Conservation (phyloP, 2,329 filamentous ascomycete genomes). For the Ophiostoma perfectum region DNA sequence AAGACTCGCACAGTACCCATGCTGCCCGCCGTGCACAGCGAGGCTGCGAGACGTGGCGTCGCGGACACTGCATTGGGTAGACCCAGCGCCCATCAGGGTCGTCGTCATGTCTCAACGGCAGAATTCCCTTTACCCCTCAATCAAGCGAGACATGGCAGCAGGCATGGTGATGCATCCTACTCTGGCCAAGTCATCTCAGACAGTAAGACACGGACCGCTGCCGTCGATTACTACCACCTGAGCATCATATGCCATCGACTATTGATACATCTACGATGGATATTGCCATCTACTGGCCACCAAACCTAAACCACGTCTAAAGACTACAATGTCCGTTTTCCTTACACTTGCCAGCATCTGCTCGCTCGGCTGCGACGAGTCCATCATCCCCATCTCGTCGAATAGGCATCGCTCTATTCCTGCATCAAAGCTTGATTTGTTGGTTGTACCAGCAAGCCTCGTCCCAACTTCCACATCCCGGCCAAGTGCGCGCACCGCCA, state of each 20-base stretch:
- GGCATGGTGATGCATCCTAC: neutral
- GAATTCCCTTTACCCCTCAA: neutral
- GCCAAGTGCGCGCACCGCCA: conserved; percentile 5
- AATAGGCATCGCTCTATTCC: neutral
- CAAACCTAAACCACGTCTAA: too few relatives aligned
- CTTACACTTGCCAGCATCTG: too few relatives aligned
- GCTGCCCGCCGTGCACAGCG: neutral
- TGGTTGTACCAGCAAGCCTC: neutral
- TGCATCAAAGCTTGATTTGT: neutral
- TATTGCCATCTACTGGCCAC: too few relatives aligned
- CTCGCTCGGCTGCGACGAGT: too few relatives aligned
- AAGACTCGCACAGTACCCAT: neutral
- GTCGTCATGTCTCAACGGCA: neutral
- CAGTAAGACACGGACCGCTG: too few relatives aligned
- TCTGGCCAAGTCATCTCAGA: neutral
- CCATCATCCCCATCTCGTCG: neutral
- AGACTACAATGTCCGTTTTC: too few relatives aligned
- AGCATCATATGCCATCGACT: too few relatives aligned
- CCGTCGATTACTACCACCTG: too few relatives aligned
- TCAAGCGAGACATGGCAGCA: neutral
- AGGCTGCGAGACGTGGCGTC: conserved; percentile 7
- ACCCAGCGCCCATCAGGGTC: neutral
- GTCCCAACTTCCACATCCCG: neutral
- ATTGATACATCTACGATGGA: too few relatives aligned
- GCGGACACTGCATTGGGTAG: conserved; percentile 1